Percentiles rank a stretch among this genome's conserved stretches.
Conservation (phyloP, 2,329 filamentous ascomycete genomes). For the Fusarium cicatricum region DNA sequence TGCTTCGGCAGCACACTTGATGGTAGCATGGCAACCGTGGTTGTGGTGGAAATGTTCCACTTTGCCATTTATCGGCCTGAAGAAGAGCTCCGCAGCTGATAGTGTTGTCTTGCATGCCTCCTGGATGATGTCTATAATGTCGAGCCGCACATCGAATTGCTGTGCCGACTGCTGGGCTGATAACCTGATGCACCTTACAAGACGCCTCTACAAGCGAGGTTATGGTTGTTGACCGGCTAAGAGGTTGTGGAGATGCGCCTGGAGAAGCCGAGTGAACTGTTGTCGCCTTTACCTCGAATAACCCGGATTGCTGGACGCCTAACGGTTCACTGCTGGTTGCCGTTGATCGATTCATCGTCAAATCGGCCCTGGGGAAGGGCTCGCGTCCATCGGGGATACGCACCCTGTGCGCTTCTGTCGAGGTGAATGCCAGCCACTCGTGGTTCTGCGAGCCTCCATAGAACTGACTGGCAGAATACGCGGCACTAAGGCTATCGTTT, state of each 20-base stretch:
- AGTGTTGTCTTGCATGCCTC: conserved; percentile 21
- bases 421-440: no score
- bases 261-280: no score
- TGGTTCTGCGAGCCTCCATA: no score
- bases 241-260: neutral
- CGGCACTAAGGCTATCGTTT: no score
- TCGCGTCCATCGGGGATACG: neutral
- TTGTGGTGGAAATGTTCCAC: conserved; percentile 25
- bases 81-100: neutral
- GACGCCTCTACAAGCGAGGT: neutral
- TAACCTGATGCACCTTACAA: neutral
- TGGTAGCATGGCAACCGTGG: neutral
- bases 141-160: neutral
- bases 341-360: neutral
- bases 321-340: neutral
- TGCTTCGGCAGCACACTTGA: neutral
- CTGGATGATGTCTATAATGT: neutral
- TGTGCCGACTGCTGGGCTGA: neutral
- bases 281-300: neutral
- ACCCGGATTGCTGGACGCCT: neutral
- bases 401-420: neutral
- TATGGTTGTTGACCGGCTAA: neutral
- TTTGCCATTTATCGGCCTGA: no score
- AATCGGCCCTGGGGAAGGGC: neutral
- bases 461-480: no score